phyloP scores from a whole-genome alignment of 2,329 filamentous ascomycete species.

The Hypomyces perniciosus region DNA sequence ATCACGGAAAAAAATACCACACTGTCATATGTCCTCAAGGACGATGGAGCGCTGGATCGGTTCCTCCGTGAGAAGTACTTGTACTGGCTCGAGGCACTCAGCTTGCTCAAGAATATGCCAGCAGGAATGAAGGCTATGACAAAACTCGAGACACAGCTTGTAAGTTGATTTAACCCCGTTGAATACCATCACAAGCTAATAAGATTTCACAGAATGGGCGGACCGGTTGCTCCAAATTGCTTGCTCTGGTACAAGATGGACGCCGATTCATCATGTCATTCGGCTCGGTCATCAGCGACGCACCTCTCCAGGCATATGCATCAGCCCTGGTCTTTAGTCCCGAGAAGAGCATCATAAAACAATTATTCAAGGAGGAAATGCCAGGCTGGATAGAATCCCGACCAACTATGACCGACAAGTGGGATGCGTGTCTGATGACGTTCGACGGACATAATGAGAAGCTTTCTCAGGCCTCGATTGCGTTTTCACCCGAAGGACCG shows the following conservation, averaged over 20 bases:
- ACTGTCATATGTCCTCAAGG: background rate
- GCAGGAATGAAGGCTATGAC: conserved; percentile 13
- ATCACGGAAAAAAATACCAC: background rate
- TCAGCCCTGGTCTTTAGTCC: conserved; percentile 28
- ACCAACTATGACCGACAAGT: background rate
- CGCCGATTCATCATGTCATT: conserved; percentile 22
- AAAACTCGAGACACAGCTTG: conserved; percentile 8
- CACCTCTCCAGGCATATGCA: conserved; percentile 28
- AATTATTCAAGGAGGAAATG: conserved; percentile 9
- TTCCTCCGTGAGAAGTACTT: conserved; percentile 33
- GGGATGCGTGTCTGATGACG: background rate
- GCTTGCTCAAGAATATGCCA: conserved; percentile 23
- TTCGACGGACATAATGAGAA: conserved; percentile 5
- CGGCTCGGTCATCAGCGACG: conserved; percentile 20
- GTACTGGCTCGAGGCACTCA: conserved; percentile 39
- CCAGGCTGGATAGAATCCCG: conserved; percentile 4
- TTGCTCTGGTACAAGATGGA: conserved; percentile 21
- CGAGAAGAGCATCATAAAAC: conserved; percentile 15
- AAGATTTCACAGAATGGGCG: background rate
- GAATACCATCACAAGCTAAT: background rate
- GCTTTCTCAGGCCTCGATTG: background rate
- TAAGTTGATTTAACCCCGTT: background rate
- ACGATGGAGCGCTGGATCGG: conserved; percentile 19
- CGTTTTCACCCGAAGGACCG: background rate
- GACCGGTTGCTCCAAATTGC: background rate